A percentile compares a stretch with the other conserved stretches of the same genome.
These are phyloP conservation scores for Blastobotrys robertii DNA, from an alignment of 805 yeast species.

Conservation along the genomic window DNA sequence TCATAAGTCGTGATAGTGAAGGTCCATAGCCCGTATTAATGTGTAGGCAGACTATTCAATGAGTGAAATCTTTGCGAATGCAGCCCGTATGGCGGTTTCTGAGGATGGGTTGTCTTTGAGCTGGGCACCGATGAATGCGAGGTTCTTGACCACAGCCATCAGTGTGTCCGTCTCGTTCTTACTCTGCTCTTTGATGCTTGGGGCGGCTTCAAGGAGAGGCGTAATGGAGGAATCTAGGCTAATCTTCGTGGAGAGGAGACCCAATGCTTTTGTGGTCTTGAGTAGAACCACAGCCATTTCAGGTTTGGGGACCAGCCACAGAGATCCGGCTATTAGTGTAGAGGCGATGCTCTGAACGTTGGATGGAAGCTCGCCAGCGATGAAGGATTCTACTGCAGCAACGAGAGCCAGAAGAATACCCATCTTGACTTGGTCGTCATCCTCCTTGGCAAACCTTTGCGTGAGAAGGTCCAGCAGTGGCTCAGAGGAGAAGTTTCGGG, in stretches of 20 bases:
- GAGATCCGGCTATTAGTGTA: too few species aligned
- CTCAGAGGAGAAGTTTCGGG: constrained; percentile 4
- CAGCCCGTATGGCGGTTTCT: background rate
- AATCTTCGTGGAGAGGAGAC: background rate
- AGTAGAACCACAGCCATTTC: background rate
- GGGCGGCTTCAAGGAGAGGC: background rate
- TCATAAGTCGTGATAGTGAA: background rate
- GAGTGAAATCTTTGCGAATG: background rate
- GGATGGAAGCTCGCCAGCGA: background rate
- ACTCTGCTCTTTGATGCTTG: background rate
- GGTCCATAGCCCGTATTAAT: background rate
- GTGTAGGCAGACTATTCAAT: too few species aligned
- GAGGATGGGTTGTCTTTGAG: background rate
- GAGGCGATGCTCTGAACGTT: too few species aligned
- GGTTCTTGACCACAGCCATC: constrained; percentile 4
- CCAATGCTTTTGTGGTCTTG: constrained; percentile 1
- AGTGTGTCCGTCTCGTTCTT: background rate
- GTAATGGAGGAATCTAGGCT: too few species aligned
- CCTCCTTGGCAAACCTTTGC: constrained; percentile 3
- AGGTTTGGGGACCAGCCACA: background rate
- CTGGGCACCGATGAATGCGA: constrained; percentile 7
- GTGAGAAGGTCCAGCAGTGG: constrained; percentile 2
- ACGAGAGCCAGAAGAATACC: background rate
- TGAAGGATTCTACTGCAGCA: background rate
- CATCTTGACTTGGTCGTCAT: constrained; percentile 4